Evolutionary conservation across 1,139 yeast genomes (phyloP).

Genomic region (Kodamaea derodonti): DNA sequence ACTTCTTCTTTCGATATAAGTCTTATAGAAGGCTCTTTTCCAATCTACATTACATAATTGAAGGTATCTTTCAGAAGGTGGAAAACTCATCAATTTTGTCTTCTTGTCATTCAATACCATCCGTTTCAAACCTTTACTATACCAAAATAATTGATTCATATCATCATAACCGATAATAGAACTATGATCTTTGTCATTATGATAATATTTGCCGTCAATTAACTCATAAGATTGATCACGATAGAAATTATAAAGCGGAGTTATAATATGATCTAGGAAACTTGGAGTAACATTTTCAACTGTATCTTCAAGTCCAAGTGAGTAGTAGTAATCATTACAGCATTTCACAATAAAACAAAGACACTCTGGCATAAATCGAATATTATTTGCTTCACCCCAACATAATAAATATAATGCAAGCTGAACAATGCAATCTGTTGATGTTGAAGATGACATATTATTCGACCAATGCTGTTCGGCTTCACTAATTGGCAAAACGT

Average conservation of each 20-base stretch:
- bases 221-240: conserved; percentile 50
- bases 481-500: conserved; percentile 58
- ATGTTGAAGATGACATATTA: conserved; percentile 52
- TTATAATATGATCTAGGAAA: conserved; percentile 65
- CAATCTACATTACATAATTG: conserved; percentile 43
- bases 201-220: conserved; percentile 33
- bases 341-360: conserved; percentile 77
- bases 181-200: conserved; percentile 51
- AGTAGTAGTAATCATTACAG: conserved; percentile 63
- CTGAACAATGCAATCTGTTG: conserved; percentile 59
- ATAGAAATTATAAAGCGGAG: conserved; percentile 67
- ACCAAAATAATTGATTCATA: conserved; percentile 63
- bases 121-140: conserved; percentile 44
- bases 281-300: conserved; percentile 14
- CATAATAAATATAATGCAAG: conserved; percentile 65
- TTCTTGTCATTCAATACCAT: conserved; percentile 35
- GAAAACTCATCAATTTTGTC: conserved; percentile 36
- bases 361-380: conserved; percentile 83
- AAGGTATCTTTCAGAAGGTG: conserved; percentile 44
- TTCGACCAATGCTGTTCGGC: conserved; percentile 77
- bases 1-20: conserved; percentile 53
- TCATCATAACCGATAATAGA: conserved; percentile 59
- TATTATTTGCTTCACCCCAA: conserved; percentile 90
- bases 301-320: conserved; percentile 31
- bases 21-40: conserved; percentile 50